These are phyloP conservation scores for Fragaria iinumae DNA, from an alignment of 306 rosid genomes.

Conservation along the genomic window DNA sequence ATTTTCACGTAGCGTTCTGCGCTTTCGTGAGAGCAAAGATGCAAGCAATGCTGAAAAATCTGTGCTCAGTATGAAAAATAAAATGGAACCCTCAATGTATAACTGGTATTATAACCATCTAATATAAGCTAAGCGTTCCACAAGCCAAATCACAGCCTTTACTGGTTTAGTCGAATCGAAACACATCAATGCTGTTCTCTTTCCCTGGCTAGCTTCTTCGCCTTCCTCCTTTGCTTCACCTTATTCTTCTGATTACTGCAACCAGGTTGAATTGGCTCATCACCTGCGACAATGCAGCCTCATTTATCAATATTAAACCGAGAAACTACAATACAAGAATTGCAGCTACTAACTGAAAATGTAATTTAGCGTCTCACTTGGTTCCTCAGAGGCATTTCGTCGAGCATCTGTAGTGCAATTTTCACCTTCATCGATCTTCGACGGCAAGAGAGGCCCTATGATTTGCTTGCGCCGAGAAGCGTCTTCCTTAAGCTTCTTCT, in stretches of 20 bases:
- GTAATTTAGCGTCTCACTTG: not conserved
- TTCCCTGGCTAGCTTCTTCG: constrained; percentile 46
- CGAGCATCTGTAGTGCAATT: constrained; percentile 29
- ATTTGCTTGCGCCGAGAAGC: constrained; percentile 44
- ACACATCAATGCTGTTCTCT: not conserved
- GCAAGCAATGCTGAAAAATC: not conserved
- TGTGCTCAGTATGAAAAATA: not conserved
- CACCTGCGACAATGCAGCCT: constrained; percentile 32
- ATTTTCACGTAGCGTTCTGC: not conserved
- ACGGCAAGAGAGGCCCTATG: constrained; percentile 59
- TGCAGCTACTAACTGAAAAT: not conserved
- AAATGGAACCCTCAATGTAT: not conserved
- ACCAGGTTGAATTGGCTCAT: not conserved
- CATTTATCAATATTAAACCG: not conserved
- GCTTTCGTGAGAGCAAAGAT: not conserved
- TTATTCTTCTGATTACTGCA: constrained; percentile 26
- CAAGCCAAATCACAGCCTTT: not conserved
- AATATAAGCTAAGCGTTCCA: not conserved
- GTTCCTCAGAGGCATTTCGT: constrained; percentile 24
- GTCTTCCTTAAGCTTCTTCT: constrained; percentile 59
- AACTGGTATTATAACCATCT: not conserved
- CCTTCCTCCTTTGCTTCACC: constrained; percentile 55
- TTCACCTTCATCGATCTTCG: not conserved
- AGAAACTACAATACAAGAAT: not conserved
- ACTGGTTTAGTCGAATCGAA: not conserved